Base-by-base conservation (phyloP, 2,329 filamentous ascomycete genomes). In the Ophiostoma sp. region DNA sequence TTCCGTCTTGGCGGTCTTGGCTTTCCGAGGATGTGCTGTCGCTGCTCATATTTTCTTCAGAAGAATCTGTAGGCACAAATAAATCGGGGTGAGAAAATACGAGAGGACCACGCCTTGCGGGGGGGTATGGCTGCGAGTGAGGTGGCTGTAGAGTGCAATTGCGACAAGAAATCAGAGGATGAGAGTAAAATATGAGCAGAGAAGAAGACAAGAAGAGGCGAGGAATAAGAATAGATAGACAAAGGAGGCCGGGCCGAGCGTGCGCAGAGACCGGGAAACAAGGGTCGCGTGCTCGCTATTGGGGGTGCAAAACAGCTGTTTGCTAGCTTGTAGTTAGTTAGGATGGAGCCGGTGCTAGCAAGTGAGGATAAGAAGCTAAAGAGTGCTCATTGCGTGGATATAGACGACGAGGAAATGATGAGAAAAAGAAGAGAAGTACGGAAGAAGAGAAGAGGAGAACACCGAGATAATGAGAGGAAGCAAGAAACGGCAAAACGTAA, bases 1-100 rank as follows among this genome's bases (percentile, higher is more conserved):
- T 60, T 35, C 31, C 35, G 54, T 33, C 64, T 66, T 66, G 64
- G 64, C 64, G 64, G 39, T 66, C 64, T 66, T 41, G 64, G 64
- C 64, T 41, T 23, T 27, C 64, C 10, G 35, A 27, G 36, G 64
- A 66, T 41, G 36, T 44, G 64, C 64, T 41, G 35, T 23, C 20
- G 62, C 62, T n/a, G 36, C 35, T 44, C 35, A 27, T 39, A 41
- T 66, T 66, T 66, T 41, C 64, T 11, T 64, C 6, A 7, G 31
- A 17, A 64, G 17, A 17, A 64, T 31, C 17, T 36, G 60, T n/a
- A 36, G 17, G 57, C 57, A 33, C 57, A 31, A 31, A 31, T 31
- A 31, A 31, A 31, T 31, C 57, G 31, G 27, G 31, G 31, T 62
- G 57, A 13, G 31, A 10, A 13, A 62, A 10, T 17, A 27, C 17